Conservation (phyloP, 2,329 filamentous ascomycete species). For the Lecanoromycetidae sp. region DNA sequence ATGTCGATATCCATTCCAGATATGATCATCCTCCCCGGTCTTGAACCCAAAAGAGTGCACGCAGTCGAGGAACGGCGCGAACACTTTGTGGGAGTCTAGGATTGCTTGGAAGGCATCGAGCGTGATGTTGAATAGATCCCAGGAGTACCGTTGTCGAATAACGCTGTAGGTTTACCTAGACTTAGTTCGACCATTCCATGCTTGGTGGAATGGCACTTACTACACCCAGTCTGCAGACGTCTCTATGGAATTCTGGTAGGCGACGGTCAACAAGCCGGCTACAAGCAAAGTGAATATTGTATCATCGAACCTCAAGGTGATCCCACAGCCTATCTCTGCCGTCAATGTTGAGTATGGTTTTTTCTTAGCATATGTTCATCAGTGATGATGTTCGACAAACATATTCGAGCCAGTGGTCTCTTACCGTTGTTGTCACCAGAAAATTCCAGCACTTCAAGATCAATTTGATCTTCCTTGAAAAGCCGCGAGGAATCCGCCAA, state of each 20-base stretch:
- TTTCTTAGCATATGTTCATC: neutral
- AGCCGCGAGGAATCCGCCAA: conserved; percentile 4
- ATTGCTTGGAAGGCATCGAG: neutral
- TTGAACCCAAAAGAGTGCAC: conserved; percentile 9
- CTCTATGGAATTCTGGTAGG: neutral
- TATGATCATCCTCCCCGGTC: conserved; percentile 3
- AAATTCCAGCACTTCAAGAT: conserved; percentile 2
- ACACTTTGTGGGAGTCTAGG: conserved; percentile 4
- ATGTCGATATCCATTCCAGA: conserved; percentile 6
- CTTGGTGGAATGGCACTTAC: neutral
- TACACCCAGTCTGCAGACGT: neutral
- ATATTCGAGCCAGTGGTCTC: neutral
- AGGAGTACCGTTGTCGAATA: conserved; percentile 1
- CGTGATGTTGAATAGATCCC: conserved; percentile 5
- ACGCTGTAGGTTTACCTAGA: neutral
- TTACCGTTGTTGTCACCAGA: neutral
- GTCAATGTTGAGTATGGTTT: neutral
- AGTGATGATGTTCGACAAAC: too few species aligned
- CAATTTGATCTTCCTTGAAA: conserved; percentile 6
- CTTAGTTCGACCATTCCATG: neutral
- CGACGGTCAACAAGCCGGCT: too few species aligned
- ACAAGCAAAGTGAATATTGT: too few species aligned
- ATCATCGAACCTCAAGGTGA: neutral
- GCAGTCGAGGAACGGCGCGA: conserved; percentile 10
- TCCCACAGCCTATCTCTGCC: neutral